phyloP scores from a whole-genome alignment of 2,329 filamentous ascomycete species.

The Ustulina deusta region DNA sequence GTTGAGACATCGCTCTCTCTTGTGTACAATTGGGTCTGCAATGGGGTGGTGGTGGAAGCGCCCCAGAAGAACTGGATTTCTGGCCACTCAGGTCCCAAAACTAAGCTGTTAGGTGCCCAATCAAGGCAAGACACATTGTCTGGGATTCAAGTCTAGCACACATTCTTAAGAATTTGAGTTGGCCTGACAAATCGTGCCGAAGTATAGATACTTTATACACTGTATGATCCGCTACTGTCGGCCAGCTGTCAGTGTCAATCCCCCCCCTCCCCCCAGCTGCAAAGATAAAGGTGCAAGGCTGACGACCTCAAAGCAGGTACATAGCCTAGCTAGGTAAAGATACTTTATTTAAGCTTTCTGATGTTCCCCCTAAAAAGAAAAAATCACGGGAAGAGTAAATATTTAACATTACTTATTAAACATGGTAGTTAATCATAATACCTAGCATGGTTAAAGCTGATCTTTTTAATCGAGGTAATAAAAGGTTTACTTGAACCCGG shows the following conservation, averaged over 20 bases:
- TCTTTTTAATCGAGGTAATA: background rate
- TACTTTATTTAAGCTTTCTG: no score
- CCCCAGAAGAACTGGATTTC: background rate
- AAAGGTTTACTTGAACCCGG: background rate
- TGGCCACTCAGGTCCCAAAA: conserved; percentile 15
- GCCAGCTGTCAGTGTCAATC: conserved; percentile 10
- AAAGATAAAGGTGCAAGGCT: conserved; percentile 18
- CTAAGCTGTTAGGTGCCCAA: conserved; percentile 28
- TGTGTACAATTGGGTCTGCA: background rate
- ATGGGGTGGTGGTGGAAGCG: conserved; percentile 25
- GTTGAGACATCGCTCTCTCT: conserved; percentile 11
- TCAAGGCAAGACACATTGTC: conserved; percentile 41
- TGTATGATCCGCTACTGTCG: background rate
- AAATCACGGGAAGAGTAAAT: no score
- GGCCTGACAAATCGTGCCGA: conserved; percentile 32
- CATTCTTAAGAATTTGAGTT: conserved; percentile 38
- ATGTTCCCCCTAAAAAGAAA: no score
- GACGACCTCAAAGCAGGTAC: no score
- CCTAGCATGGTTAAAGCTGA: background rate
- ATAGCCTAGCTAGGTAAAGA: no score
- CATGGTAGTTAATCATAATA: background rate
- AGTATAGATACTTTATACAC: conserved; percentile 6
- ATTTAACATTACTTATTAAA: no score
- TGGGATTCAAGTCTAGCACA: conserved; percentile 18
- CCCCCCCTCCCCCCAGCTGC: no score